phyloP scores from a whole-genome alignment of 2,329 filamentous ascomycete genomes.

The Ustulina deusta region DNA sequence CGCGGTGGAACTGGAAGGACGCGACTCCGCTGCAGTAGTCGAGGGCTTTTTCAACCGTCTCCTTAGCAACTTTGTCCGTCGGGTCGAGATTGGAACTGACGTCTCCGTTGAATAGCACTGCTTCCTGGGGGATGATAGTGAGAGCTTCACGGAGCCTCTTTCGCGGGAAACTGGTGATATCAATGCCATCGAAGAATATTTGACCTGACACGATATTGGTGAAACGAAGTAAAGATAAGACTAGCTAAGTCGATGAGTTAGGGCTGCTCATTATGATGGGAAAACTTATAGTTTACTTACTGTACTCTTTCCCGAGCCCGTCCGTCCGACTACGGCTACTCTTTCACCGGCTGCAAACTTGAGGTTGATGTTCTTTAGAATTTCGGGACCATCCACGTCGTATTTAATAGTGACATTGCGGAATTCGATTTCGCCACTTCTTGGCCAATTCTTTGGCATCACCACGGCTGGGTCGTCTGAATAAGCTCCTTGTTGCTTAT shows the following conservation, averaged over 20 bases:
- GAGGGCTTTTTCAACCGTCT: conserved; percentile 68
- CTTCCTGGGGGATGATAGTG: conserved; percentile 70
- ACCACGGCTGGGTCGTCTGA: conserved; percentile 54
- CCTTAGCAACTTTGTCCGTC: conserved; percentile 66
- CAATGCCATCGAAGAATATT: conserved; percentile 67
- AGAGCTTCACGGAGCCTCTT: conserved; percentile 64
- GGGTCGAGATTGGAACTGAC: conserved; percentile 73
- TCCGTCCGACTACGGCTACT: conserved; percentile 83
- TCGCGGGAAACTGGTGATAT: conserved; percentile 65
- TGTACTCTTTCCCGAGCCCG: conserved; percentile 86
- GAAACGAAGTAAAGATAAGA: conserved; percentile 67
- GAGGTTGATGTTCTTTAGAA: conserved; percentile 64
- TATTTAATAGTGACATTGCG: conserved; percentile 64
- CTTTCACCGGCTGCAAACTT: conserved; percentile 74
- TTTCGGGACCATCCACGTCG: conserved; percentile 59
- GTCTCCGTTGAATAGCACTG: conserved; percentile 66
- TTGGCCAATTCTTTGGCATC: conserved; percentile 60
- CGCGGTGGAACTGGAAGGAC: conserved; percentile 51
- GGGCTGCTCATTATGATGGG: not conserved
- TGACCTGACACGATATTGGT: conserved; percentile 64
- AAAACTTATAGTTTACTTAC: conserved; percentile 56
- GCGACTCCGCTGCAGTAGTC: conserved; percentile 71
- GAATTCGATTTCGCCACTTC: conserved; percentile 62
- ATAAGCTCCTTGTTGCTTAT: conserved; percentile 56
- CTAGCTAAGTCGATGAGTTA: conserved; percentile 52